A percentile compares a stretch with the other conserved stretches of the same genome.
These are phyloP conservation scores for Colletotrichum sp. DNA, from an alignment of 2,329 filamentous ascomycete species.

Conservation along the genomic window DNA sequence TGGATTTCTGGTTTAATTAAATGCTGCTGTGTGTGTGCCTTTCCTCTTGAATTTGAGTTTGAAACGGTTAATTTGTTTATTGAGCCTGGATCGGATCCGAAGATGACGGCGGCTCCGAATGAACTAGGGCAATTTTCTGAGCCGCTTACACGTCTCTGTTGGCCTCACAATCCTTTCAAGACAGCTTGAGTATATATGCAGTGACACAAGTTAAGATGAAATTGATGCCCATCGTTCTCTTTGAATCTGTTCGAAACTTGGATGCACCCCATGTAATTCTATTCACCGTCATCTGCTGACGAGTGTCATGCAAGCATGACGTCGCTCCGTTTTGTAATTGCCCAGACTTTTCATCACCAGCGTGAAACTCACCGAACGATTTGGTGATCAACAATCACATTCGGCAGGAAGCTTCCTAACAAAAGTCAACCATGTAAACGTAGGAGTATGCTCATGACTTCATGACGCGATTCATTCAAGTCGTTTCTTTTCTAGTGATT, in stretches of 20 bases:
- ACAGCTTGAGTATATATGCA: too few relatives aligned
- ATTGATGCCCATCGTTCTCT: background rate
- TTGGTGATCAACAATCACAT: background rate
- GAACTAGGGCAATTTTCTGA: background rate
- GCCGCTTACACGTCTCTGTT: background rate
- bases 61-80: background rate
- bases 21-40: background rate
- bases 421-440: accelerated
- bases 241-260: background rate
- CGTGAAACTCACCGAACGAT: background rate
- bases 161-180: background rate
- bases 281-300: background rate
- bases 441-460: background rate
- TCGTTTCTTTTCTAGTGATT: background rate
- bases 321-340: background rate
- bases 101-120: background rate
- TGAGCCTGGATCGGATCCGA: background rate
- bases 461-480: background rate
- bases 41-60: background rate
- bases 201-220: too few relatives aligned
- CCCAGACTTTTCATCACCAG: background rate
- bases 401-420: background rate
- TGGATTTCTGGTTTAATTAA: background rate
- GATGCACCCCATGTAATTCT: too few relatives aligned
- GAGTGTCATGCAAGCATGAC: background rate